Evolutionary conservation across 306 rosid species (phyloP).

Genomic region (Castanospermum australe): DNA sequence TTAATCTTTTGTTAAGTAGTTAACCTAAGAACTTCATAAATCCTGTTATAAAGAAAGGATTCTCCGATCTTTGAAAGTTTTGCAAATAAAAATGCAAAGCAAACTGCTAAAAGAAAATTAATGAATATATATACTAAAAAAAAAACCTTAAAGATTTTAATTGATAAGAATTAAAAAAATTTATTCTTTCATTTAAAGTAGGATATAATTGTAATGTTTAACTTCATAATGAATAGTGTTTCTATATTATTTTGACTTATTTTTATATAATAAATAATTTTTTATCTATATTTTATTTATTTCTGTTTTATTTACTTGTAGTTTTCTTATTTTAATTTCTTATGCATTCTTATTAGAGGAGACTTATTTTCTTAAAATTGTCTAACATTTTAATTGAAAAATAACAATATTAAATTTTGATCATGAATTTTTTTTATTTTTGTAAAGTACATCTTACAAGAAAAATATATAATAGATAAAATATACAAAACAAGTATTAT

Average conservation of each 20-base stretch:
- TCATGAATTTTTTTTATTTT: too few species aligned
- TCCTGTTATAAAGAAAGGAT: slow-evolving; percentile 91
- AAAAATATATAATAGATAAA: too few species aligned
- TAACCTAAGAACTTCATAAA: slow-evolving; percentile 98
- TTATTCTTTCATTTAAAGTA: slow-evolving; percentile 36
- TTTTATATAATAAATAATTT: not conserved
- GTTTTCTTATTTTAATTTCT: too few species aligned
- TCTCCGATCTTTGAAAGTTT: slow-evolving; percentile 81
- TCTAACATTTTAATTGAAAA: too few species aligned
- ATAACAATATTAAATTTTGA: too few species aligned
- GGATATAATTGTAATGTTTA: slow-evolving; percentile 15
- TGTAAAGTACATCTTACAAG: too few species aligned
- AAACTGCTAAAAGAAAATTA: slow-evolving; percentile 78
- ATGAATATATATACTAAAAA: slow-evolving; percentile 84
- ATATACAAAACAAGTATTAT: too few species aligned
- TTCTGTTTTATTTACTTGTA: too few species aligned
- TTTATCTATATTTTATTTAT: not conserved
- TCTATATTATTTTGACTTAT: not conserved
- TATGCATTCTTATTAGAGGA: too few species aligned
- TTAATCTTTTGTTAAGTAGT: slow-evolving; percentile 80
- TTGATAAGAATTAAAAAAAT: slow-evolving; percentile 34
- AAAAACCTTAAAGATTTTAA: slow-evolving; percentile 84
- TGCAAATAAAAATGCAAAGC: slow-evolving; percentile 70
- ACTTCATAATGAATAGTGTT: slow-evolving; percentile 8
- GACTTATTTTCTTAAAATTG: too few species aligned